Evolutionary conservation across 108 stramenopile species (phyloP).

Genomic region (Schizochytrium sp.): DNA sequence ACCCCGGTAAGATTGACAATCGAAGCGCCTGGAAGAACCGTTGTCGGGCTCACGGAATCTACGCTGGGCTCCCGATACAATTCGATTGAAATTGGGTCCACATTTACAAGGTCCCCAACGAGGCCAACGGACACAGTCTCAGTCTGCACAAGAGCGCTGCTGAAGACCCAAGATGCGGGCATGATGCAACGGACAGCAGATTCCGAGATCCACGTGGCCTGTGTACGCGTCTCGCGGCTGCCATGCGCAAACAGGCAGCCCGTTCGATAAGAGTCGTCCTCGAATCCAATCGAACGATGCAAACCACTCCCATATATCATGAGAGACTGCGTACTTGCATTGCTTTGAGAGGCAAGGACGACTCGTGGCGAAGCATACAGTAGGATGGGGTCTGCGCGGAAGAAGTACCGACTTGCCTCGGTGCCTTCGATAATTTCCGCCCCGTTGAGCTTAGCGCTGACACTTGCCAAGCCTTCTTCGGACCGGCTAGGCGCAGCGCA

Average conservation of each 20-base stretch:
- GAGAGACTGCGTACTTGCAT: neutral
- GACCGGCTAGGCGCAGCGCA: neutral
- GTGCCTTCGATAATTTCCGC: neutral
- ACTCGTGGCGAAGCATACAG: neutral
- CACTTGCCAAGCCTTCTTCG: neutral
- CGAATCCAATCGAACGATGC: neutral
- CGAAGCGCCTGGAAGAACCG: neutral
- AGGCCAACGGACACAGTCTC: neutral
- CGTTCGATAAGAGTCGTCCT: neutral
- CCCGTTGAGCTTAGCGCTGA: neutral
- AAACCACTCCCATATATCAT: neutral
- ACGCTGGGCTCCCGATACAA: neutral
- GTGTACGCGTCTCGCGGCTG: neutral
- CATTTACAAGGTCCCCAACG: neutral
- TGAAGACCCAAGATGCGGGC: neutral
- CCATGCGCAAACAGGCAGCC: neutral
- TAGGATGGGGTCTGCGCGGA: neutral
- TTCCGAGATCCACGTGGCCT: neutral
- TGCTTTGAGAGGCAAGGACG: neutral
- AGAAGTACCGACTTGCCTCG: neutral
- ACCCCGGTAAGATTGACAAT: neutral
- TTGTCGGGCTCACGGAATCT: neutral
- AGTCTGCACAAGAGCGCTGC: neutral
- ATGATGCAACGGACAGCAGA: neutral
- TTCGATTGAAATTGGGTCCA: neutral